These are phyloP conservation scores for Pichia paraexigua DNA, from an alignment of 805 yeast genomes.

Conservation along the genomic window DNA sequence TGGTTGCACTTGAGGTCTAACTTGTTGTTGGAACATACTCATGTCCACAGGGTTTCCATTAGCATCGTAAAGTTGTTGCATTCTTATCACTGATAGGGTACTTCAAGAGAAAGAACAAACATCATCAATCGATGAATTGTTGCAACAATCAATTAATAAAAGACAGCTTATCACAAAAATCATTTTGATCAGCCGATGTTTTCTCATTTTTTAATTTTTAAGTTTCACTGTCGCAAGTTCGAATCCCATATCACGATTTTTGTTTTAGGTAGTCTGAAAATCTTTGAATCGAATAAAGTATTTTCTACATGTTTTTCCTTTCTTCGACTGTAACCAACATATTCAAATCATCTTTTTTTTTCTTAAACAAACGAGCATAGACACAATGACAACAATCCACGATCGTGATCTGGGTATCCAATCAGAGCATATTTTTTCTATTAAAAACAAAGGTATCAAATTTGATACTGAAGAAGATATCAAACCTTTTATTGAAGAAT, in stretches of 20 bases:
- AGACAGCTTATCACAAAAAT: too few species aligned
- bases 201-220: too few species aligned
- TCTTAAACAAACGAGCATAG: too few species aligned
- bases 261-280: too few species aligned
- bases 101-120: neutral
- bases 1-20: neutral
- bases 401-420: conserved; percentile 33
- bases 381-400: conserved; percentile 29
- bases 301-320: neutral
- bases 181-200: too few species aligned
- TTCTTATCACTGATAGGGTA: too few species aligned
- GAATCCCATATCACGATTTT: too few species aligned
- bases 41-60: conserved; percentile 3
- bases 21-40: neutral
- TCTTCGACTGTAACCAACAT: neutral
- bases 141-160: too few species aligned
- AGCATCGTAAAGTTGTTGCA: conserved; percentile 5
- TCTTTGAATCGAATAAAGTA: too few species aligned
- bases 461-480: conserved; percentile 68
- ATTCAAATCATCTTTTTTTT: neutral
- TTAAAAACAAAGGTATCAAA: conserved; percentile 70
- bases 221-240: neutral
- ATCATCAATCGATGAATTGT: too few species aligned
- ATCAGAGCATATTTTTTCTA: conserved; percentile 44
- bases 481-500: conserved; percentile 55